Percentiles rank a stretch among this genome's conserved stretches.
Evolutionary conservation across 192 early-diverging fungal genomes (phyloP).

Genomic region (Coemansia pectinata): DNA sequence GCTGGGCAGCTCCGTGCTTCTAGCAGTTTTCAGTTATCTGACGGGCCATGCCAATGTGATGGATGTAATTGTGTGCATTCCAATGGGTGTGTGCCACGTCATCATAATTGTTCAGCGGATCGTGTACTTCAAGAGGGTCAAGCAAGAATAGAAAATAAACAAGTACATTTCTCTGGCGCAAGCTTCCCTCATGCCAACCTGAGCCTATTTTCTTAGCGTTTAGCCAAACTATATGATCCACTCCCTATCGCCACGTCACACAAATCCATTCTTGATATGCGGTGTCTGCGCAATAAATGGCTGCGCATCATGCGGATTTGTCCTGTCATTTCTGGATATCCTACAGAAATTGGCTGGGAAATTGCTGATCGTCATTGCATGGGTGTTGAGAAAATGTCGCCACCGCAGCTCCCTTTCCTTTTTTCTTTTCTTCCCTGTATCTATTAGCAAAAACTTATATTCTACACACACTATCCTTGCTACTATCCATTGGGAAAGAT

Average conservation of each 20-base stretch:
- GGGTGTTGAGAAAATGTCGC: not conserved
- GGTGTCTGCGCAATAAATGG: not conserved
- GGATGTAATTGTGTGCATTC: not conserved
- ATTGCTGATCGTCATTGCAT: not conserved
- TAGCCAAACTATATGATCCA: not conserved
- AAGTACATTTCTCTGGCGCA: not conserved
- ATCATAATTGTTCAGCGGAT: constrained; percentile 9
- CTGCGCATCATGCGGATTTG: not conserved
- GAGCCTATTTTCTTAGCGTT: not conserved
- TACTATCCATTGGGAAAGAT: not conserved
- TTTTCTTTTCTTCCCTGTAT: not conserved
- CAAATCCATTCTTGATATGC: not conserved
- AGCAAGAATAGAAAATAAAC: not conserved
- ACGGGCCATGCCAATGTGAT: not conserved
- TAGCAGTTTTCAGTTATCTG: not conserved
- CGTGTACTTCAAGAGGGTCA: not conserved
- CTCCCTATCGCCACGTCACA: not conserved
- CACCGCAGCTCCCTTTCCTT: not conserved
- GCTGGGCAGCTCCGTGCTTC: not conserved
- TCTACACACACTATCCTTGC: not conserved
- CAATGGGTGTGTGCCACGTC: not conserved
- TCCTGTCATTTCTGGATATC: not conserved
- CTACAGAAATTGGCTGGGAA: not conserved
- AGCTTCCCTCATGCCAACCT: not conserved
- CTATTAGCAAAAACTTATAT: not conserved